Evolutionary conservation across 1,139 yeast species (phyloP).

Genomic region (Candida albicans): DNA sequence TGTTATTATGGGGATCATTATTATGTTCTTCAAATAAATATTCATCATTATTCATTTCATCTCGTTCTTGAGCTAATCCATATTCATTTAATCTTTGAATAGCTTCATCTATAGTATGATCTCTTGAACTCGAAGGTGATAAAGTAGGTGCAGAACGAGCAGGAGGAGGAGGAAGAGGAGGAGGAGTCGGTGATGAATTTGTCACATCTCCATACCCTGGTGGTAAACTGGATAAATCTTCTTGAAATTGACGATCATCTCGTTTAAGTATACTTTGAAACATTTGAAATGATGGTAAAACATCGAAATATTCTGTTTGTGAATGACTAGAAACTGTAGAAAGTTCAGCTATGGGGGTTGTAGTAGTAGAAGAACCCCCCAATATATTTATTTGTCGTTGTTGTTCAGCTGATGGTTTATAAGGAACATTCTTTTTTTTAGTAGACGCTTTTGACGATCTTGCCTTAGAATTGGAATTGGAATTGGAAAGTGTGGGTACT

Average conservation of each 20-base stretch:
- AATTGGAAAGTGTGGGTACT: not conserved
- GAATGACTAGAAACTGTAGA: constrained; percentile 29
- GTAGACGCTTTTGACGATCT: not conserved
- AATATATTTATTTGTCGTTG: constrained; percentile 36
- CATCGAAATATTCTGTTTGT: constrained; percentile 51
- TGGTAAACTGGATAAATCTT: constrained; percentile 36
- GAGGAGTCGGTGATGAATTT: constrained; percentile 31
- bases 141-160: constrained; percentile 14
- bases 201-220: constrained; percentile 41
- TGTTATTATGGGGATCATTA: not conserved
- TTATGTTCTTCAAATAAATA: constrained; percentile 24
- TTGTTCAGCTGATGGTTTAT: constrained; percentile 35
- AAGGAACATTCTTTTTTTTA: constrained; percentile 25
- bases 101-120: constrained; percentile 19
- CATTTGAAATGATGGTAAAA: constrained; percentile 66
- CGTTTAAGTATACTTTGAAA: constrained; percentile 55
- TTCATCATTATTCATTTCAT: constrained; percentile 22
- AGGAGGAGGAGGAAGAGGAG: too few species aligned
- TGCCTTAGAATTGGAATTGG: not conserved
- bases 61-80: constrained; percentile 14
- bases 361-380: not conserved
- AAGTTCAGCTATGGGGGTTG: constrained; percentile 20
- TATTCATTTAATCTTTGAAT: constrained; percentile 19
- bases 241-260: constrained; percentile 44
- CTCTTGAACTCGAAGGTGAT: constrained; percentile 15